phyloP scores from a whole-genome alignment of 179 eudicot genomes.

The Patellifolia procumbens region DNA sequence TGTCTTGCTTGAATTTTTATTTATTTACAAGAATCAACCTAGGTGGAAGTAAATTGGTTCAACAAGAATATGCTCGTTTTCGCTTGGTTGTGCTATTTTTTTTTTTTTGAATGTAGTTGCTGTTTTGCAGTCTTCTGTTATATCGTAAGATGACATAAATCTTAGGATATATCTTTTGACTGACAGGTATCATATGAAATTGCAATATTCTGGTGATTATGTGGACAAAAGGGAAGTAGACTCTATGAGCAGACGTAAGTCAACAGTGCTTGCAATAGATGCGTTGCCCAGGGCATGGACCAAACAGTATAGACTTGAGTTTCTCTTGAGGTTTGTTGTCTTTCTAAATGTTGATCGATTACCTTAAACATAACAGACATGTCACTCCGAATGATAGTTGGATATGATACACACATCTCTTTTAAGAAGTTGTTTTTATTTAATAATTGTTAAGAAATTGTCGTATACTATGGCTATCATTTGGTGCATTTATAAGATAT shows the following conservation, averaged over 20 bases:
- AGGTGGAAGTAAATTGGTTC: no score
- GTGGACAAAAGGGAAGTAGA: conserved; percentile 59
- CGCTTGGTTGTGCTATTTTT: no score
- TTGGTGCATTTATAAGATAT: no score
- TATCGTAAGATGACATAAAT: not conserved
- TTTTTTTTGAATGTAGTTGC: no score
- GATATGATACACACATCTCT: not conserved
- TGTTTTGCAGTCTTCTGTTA: not conserved
- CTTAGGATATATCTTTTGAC: conserved; percentile 11
- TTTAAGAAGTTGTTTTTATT: no score
- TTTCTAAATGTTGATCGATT: not conserved
- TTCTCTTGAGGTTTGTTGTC: conserved; percentile 56
- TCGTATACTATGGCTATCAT: no score
- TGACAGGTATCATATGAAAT: conserved; percentile 63
- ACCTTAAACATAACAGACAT: not conserved
- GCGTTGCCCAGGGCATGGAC: conserved; percentile 67
- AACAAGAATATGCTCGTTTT: no score
- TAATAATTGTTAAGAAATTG: no score
- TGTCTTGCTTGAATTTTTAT: no score
- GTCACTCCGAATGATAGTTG: not conserved
- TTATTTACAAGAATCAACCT: no score
- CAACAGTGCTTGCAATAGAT: conserved; percentile 81
- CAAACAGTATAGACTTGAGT: conserved; percentile 60
- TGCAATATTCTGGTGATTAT: conserved; percentile 70
- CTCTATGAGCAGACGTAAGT: conserved; percentile 64